phyloP scores from a whole-genome alignment of 2,329 filamentous ascomycete species.

The Aspergillus ibericus region DNA sequence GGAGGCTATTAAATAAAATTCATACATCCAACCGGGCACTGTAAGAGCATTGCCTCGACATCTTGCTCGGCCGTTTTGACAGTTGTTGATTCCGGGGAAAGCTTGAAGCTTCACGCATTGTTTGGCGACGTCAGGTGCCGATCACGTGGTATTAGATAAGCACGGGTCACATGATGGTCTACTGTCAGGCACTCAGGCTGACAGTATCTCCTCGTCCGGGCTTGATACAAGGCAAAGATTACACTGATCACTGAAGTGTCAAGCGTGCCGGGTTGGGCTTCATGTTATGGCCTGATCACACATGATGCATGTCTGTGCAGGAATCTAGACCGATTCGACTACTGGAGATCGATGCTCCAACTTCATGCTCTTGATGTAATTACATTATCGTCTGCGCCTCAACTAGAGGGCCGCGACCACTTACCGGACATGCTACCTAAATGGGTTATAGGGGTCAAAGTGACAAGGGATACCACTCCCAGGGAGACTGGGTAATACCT shows the following conservation, averaged over 20 bases:
- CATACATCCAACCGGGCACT: slow-evolving; percentile 2
- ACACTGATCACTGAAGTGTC: not conserved
- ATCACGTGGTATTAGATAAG: slow-evolving; percentile 12
- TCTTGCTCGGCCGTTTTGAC: slow-evolving; percentile 7
- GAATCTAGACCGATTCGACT: too few relatives aligned
- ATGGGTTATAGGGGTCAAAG: not conserved
- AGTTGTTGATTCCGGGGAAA: slow-evolving; percentile 7
- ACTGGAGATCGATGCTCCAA: too few relatives aligned
- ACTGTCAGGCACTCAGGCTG: not conserved
- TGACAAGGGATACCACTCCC: not conserved
- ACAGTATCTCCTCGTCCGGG: not conserved
- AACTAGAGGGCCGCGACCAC: not conserved
- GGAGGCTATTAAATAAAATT: not conserved
- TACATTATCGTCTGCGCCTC: not conserved
- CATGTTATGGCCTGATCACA: not conserved
- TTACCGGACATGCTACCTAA: not conserved
- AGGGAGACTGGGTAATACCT: not conserved
- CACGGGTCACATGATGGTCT: not conserved
- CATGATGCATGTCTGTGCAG: not conserved
- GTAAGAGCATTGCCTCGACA: slow-evolving; percentile 12
- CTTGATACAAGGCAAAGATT: not conserved
- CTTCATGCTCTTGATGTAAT: not conserved
- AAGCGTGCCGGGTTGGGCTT: not conserved
- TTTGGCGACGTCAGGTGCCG: slow-evolving; percentile 5
- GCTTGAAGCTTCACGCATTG: slow-evolving; percentile 9